A percentile compares a stretch with the other conserved stretches of the same genome.
These are phyloP conservation scores for Epichloe coenophiala DNA, from an alignment of 2,329 filamentous ascomycete genomes.

Conservation along the genomic window DNA sequence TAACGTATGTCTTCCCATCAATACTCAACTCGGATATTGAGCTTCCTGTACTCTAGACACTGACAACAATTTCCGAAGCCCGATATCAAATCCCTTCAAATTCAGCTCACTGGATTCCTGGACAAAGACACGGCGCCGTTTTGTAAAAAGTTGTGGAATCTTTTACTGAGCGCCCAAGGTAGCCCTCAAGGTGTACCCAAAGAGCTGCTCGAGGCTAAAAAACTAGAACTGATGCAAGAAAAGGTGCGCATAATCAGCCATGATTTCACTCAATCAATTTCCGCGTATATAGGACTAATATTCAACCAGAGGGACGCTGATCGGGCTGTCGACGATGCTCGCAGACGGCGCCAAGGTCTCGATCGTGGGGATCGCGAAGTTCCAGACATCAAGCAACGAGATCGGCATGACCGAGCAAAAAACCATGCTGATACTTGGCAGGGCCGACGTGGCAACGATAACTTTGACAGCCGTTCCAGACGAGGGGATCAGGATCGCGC, in stretches of 20 bases:
- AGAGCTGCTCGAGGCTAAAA: constrained; percentile 91
- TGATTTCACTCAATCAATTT: background rate
- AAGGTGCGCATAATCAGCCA: constrained; percentile 47
- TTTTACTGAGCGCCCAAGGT: constrained; percentile 79
- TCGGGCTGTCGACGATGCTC: constrained; percentile 62
- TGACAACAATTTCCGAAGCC: constrained; percentile 43
- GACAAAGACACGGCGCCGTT: constrained; percentile 83
- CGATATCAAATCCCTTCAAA: constrained; percentile 90
- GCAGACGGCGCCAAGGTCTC: constrained; percentile 56
- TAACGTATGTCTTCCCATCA: constrained; percentile 38
- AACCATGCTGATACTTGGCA: constrained; percentile 41
- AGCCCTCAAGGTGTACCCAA: constrained; percentile 87
- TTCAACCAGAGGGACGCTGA: constrained; percentile 60
- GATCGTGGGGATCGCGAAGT: constrained; percentile 59
- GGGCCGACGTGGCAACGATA: constrained; percentile 38
- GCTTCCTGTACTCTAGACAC: constrained; percentile 19
- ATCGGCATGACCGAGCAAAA: constrained; percentile 40
- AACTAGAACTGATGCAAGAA: constrained; percentile 84
- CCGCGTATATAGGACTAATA: constrained; percentile 1
- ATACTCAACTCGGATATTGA: background rate
- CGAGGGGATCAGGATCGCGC: constrained; percentile 29
- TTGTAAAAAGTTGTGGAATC: constrained; percentile 86
- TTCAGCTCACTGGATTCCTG: constrained; percentile 86
- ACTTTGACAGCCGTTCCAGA: constrained; percentile 28
- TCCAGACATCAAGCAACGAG: constrained; percentile 52